A percentile compares a stretch with the other conserved stretches of the same genome.
phyloP scores from a whole-genome alignment of 371 early-diverging fungal species.

The Syncephalastrum sp. region DNA sequence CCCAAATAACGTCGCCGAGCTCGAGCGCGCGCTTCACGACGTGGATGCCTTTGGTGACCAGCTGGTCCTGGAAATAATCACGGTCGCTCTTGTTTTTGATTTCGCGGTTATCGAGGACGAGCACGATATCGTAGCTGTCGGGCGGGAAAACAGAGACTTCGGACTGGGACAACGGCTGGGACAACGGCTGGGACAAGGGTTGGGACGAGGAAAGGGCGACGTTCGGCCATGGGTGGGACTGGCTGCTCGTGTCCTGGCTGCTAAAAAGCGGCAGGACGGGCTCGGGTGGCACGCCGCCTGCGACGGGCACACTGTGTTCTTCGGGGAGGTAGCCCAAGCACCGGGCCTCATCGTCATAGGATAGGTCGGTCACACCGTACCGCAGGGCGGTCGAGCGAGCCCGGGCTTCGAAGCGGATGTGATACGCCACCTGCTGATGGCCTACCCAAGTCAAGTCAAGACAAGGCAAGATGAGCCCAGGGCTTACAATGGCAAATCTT shows the following conservation, averaged over 20 bases:
- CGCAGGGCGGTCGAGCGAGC: no score
- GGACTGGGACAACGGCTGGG: slow-evolving; percentile 1
- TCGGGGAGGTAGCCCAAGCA: no score
- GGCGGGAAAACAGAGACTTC: slow-evolving; percentile 20
- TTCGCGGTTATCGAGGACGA: slow-evolving; percentile 87
- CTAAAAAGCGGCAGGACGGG: no score
- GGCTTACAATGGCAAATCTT: no score
- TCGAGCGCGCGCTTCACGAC: slow-evolving; percentile 65
- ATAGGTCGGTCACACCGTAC: no score
- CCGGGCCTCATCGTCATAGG: no score
- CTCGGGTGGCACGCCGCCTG: no score
- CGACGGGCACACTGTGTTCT: no score
- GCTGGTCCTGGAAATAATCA: slow-evolving; percentile 64
- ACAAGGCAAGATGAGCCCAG: no score
- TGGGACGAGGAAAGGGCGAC: no score
- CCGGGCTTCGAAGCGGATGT: slow-evolving; percentile 23
- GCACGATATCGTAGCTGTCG: slow-evolving; percentile 68
- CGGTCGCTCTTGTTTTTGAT: slow-evolving; percentile 68
- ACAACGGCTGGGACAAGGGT: background rate
- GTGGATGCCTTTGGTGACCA: slow-evolving; percentile 57
- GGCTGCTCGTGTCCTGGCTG: no score
- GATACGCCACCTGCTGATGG: slow-evolving; percentile 17
- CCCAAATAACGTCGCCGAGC: slow-evolving; percentile 90
- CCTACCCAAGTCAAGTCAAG: no score
- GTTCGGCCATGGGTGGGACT: background rate